Evolutionary conservation across 2,329 filamentous ascomycete genomes (phyloP), one percentile per base, ranked within the genome.

Genomic region (Diaporthe sp.): DNA sequence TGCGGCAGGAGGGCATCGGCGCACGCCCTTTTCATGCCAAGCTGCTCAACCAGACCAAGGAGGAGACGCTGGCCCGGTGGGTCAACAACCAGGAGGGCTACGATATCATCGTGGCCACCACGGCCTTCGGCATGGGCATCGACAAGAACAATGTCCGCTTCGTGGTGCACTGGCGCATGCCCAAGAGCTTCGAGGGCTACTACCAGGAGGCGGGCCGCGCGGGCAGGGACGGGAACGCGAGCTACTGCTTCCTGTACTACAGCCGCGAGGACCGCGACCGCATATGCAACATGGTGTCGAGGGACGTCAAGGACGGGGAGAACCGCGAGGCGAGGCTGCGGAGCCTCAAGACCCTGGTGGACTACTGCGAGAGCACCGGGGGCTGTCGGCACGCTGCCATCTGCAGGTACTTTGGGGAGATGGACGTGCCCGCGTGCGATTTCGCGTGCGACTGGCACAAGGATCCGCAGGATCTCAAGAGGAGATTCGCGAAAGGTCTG

Each of bases 111-210:
- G 95, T 98, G 39, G 96, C 96, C 2, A 98, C 96, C 0, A 98
- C 95, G 1, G 96, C 96, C 0, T 98, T 98, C 80, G 96, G 96
- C 3, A 98, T 98, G 96, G 96, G 96, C 37, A 98, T 98, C 78
- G 96, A 98, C 84, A 98, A 98, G 84, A 92, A 97, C 71, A 94
- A 98, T 79, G 96, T 98, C 15, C 94, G 96, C 3, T 98, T 98
- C 80, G 96, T 98, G 1, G 92, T 97, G 2, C 96, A 98, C 84
- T 98, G 96, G 95, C 94, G 95, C 76, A 89, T 98, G 13, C 95
- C 96, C 13, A 97, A 98, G 82, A 97, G 94, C 4, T 98, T 98
- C 82, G 96, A 98, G 83, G 95, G 96, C 1, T 98, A 97, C 82
- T 98, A 98, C 80, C 96, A 98, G 84, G 96, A 98, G 88, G 96